phyloP scores from a whole-genome alignment of 768 basidiomycete genomes.

The Cytidiella melzeri region DNA sequence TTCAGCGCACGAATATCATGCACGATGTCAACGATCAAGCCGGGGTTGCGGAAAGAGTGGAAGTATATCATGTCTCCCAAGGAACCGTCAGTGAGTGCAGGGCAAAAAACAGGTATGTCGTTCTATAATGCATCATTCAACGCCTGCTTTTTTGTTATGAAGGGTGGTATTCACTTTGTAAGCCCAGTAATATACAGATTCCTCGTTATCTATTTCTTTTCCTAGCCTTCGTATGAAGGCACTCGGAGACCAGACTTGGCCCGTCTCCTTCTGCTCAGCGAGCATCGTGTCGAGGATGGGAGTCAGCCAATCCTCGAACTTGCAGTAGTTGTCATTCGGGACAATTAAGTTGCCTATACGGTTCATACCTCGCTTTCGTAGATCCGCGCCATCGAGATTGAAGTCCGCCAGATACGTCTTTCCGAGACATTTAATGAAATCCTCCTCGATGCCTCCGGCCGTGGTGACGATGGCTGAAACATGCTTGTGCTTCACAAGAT shows the following conservation, averaged over 20 bases:
- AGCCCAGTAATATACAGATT: slow-evolving; percentile 98
- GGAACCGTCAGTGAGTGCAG: slow-evolving; percentile 95
- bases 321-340: slow-evolving; percentile 98
- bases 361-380: slow-evolving; percentile 90
- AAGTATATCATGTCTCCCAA: slow-evolving; percentile 99
- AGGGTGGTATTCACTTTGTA: slow-evolving; percentile 72
- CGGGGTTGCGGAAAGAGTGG: slow-evolving; percentile 87
- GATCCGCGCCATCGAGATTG: slow-evolving; percentile 80
- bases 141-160: slow-evolving; percentile 16
- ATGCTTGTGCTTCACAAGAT: slow-evolving; percentile 91
- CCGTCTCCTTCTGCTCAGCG: slow-evolving; percentile 70
- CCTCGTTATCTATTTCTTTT: slow-evolving; percentile 95
- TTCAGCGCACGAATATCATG: slow-evolving; percentile 89
- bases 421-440: slow-evolving; percentile 98
- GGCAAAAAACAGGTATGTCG: slow-evolving; percentile 97
- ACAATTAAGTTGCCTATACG: slow-evolving; percentile 94
- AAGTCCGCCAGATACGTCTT: slow-evolving; percentile 94
- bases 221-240: slow-evolving; percentile 89
- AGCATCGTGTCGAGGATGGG: slow-evolving; percentile 91
- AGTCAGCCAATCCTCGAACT: slow-evolving; percentile 98
- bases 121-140: slow-evolving; percentile 55
- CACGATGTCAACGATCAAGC: slow-evolving; percentile 88
- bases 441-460: slow-evolving; percentile 97
- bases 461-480: slow-evolving; percentile 91
- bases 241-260: slow-evolving; percentile 87